Conservation (phyloP, 352 stramenopile species). For the Pythium plurisporium region DNA sequence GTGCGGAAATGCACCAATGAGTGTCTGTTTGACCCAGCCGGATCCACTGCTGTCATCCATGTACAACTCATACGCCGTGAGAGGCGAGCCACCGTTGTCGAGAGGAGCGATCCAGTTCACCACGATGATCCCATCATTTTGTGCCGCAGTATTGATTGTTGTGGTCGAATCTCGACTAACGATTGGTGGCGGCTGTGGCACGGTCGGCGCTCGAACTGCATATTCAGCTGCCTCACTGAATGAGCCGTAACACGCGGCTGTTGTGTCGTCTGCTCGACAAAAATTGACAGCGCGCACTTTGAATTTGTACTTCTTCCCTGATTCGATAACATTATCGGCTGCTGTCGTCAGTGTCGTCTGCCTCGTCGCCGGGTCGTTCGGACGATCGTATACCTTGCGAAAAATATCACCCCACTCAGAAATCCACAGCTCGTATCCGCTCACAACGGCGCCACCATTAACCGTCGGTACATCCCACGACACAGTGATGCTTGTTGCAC, state of each 20-base stretch:
- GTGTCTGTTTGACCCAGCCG: slow-evolving; percentile 40
- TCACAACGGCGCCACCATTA: slow-evolving; percentile 90
- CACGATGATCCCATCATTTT: slow-evolving; percentile 51
- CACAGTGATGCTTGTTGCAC: slow-evolving; percentile 87
- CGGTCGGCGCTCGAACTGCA: slow-evolving; percentile 78
- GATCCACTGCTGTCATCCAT: slow-evolving; percentile 64
- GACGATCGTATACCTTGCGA: slow-evolving; percentile 92
- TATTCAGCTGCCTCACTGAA: slow-evolving; percentile 90
- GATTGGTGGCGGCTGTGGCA: slow-evolving; percentile 76
- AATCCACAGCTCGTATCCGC: slow-evolving; percentile 95
- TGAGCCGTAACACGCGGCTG: slow-evolving; percentile 78
- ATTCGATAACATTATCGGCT: slow-evolving; percentile 87
- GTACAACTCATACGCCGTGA: slow-evolving; percentile 92
- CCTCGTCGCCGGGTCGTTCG: slow-evolving; percentile 65
- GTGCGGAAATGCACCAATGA: slow-evolving; percentile 46
- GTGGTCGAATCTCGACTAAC: slow-evolving; percentile 58
- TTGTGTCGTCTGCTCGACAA: slow-evolving; percentile 70
- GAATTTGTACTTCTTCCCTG: slow-evolving; percentile 90
- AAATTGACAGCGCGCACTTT: slow-evolving; percentile 94
- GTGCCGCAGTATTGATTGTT: slow-evolving; percentile 50
- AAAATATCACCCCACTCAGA: slow-evolving; percentile 91
- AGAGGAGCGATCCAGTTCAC: slow-evolving; percentile 84
- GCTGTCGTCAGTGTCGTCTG: slow-evolving; percentile 73
- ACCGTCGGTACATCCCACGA: slow-evolving; percentile 86
- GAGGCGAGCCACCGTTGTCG: slow-evolving; percentile 91